phyloP scores from a whole-genome alignment of 73 alveolate genomes.

The Paramecium biaurelia region DNA sequence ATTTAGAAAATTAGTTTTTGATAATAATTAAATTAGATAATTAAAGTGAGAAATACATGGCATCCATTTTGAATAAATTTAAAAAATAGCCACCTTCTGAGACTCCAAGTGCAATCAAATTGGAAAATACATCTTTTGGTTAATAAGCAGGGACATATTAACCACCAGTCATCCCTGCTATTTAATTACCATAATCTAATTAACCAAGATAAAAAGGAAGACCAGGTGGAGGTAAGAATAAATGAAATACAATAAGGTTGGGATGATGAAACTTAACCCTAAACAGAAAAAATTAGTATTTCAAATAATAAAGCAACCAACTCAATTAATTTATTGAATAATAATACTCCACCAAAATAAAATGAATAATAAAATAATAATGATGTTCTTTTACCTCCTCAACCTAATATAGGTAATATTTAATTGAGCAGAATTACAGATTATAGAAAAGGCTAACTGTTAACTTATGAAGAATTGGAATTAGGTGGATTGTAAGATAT shows the following conservation, averaged over 20 bases:
- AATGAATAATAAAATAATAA: neutral
- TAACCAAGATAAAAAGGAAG: conserved; percentile 27
- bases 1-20: neutral
- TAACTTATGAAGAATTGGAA: conserved; percentile 48
- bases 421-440: neutral
- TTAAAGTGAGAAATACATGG: neutral
- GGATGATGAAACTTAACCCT: conserved; percentile 29
- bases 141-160: neutral
- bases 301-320: neutral
- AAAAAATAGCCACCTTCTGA: neutral
- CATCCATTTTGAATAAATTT: conserved; percentile 13
- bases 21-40: neutral
- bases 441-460: neutral
- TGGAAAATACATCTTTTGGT: conserved; percentile 23
- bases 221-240: conserved; percentile 53
- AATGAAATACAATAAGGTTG: neutral
- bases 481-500: conserved; percentile 4
- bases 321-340: neutral
- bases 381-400: neutral
- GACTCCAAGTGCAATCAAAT: neutral
- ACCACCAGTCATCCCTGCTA: conserved; percentile 1
- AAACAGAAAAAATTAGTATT: neutral
- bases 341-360: neutral
- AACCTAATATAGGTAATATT: neutral
- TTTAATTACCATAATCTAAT: neutral